A percentile compares a stretch with the other conserved stretches of the same genome.
phyloP scores from a whole-genome alignment of 2,329 filamentous ascomycete genomes.

The Verticillium klebahnii region DNA sequence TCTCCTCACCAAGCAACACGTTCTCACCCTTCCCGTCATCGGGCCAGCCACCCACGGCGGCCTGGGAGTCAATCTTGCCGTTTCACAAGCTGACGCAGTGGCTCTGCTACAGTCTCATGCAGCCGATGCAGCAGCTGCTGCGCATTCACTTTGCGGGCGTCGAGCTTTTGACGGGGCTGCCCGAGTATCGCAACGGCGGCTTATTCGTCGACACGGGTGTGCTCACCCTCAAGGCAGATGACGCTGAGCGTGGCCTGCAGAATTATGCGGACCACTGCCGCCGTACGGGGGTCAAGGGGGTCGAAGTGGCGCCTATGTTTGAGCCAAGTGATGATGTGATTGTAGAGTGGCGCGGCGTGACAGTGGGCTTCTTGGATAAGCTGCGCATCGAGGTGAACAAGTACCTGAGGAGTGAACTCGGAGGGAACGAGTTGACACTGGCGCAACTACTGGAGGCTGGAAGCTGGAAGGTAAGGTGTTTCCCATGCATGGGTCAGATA shows the following conservation, averaged over 20 bases:
- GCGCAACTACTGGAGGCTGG: constrained; percentile 93
- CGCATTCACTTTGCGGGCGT: constrained; percentile 45
- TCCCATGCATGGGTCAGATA: not conserved
- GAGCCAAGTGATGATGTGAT: constrained; percentile 51
- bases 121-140: constrained; percentile 52
- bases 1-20: constrained; percentile 41
- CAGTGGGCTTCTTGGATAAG: constrained; percentile 50
- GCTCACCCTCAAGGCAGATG: constrained; percentile 42
- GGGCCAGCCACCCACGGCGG: constrained; percentile 35
- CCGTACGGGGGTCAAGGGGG: constrained; percentile 59
- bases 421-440: constrained; percentile 68
- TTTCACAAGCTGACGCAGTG: constrained; percentile 66
- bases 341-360: constrained; percentile 58
- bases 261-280: constrained; percentile 60
- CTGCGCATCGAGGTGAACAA: constrained; percentile 45
- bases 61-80: constrained; percentile 63
- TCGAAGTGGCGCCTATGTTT: constrained; percentile 45
- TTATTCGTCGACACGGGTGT: constrained; percentile 59
- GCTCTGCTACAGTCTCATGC: constrained; percentile 69
- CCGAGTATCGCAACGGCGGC: constrained; percentile 70
- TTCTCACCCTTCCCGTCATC: constrained; percentile 42
- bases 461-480: constrained; percentile 81
- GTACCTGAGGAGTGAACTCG: constrained; percentile 57
- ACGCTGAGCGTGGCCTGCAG: constrained; percentile 35
- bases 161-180: constrained; percentile 59